Evolutionary conservation across 1,139 yeast genomes (phyloP).

Genomic region (Meyerozyma sp.): DNA sequence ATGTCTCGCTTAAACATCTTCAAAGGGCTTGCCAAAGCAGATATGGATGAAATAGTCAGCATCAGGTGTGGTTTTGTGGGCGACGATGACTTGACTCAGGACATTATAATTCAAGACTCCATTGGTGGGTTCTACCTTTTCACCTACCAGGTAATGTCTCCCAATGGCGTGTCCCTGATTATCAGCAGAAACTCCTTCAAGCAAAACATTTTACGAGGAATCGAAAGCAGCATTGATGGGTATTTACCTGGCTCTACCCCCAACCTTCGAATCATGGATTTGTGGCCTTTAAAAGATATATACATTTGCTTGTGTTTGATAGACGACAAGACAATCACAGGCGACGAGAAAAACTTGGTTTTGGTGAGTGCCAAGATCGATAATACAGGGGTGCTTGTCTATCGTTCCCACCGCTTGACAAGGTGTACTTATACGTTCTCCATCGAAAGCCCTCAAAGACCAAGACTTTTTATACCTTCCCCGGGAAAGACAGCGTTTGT

Average conservation of each 20-base stretch:
- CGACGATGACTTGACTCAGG: slow-evolving; percentile 45
- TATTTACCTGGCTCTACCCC: slow-evolving; percentile 31
- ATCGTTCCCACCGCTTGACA: slow-evolving; percentile 52
- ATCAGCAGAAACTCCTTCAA: slow-evolving; percentile 23
- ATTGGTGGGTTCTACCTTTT: slow-evolving; percentile 35
- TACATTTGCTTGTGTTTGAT: slow-evolving; percentile 45
- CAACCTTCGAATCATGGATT: slow-evolving; percentile 46
- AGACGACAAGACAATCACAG: slow-evolving; percentile 16
- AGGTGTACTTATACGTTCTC: slow-evolving; percentile 33
- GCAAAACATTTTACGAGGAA: slow-evolving; percentile 22
- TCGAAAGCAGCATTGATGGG: slow-evolving; percentile 35
- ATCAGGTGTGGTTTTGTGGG: slow-evolving; percentile 51
- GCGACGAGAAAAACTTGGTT: slow-evolving; percentile 24
- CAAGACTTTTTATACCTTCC: slow-evolving; percentile 53
- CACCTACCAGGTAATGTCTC: slow-evolving; percentile 27
- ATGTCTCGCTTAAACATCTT: slow-evolving; percentile 17
- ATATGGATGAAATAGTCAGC: slow-evolving; percentile 50
- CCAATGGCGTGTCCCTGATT: slow-evolving; percentile 24
- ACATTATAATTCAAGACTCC: slow-evolving; percentile 41
- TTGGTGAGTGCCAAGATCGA: slow-evolving; percentile 55
- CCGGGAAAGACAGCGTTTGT: slow-evolving; percentile 64
- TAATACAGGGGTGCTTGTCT: slow-evolving; percentile 47
- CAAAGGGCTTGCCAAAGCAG: slow-evolving; percentile 17
- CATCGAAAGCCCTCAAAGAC: slow-evolving; percentile 24
- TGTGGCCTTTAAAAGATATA: slow-evolving; percentile 39